A percentile compares a stretch with the other conserved stretches of the same genome.
Evolutionary conservation across 768 basidiomycete species (phyloP).

Genomic region (Russula virescens): DNA sequence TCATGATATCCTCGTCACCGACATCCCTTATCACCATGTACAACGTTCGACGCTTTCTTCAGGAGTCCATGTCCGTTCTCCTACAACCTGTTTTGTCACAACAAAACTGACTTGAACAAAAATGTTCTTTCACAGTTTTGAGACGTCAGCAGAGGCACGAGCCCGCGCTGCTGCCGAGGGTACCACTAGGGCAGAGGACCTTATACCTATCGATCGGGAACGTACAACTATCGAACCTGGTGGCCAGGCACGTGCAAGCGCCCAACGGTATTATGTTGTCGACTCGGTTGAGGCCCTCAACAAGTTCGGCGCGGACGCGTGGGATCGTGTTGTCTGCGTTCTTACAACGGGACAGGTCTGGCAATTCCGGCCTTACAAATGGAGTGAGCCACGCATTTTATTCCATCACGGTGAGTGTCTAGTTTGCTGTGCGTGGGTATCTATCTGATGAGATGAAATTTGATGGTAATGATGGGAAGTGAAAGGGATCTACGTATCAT

Average conservation of each 20-base stretch:
- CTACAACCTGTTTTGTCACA: neutral
- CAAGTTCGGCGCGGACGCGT: conserved; percentile 89
- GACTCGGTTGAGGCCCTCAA: conserved; percentile 88
- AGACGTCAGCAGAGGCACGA: conserved; percentile 69
- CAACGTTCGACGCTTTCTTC: conserved; percentile 91
- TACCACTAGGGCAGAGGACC: conserved; percentile 70
- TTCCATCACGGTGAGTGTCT: conserved; percentile 81
- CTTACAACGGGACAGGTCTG: conserved; percentile 98
- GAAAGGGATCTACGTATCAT: conserved; percentile 92
- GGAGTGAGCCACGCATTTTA: conserved; percentile 85
- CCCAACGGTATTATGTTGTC: conserved; percentile 71
- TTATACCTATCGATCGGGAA: conserved; percentile 83
- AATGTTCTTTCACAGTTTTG: conserved; percentile 42
- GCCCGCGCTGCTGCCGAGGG: conserved; percentile 63
- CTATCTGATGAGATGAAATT: neutral
- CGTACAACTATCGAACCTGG: conserved; percentile 64
- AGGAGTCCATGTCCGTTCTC: conserved; percentile 64
- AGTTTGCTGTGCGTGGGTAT: neutral
- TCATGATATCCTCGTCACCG: conserved; percentile 94
- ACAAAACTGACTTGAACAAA: neutral
- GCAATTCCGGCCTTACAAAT: conserved; percentile 97
- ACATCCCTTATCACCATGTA: conserved; percentile 96
- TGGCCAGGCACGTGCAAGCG: conserved; percentile 49
- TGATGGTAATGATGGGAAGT: conserved; percentile 42
- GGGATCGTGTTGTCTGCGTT: conserved; percentile 96